phyloP scores from a whole-genome alignment of 805 yeast genomes.

The Alloascoidea hylecoeti region DNA sequence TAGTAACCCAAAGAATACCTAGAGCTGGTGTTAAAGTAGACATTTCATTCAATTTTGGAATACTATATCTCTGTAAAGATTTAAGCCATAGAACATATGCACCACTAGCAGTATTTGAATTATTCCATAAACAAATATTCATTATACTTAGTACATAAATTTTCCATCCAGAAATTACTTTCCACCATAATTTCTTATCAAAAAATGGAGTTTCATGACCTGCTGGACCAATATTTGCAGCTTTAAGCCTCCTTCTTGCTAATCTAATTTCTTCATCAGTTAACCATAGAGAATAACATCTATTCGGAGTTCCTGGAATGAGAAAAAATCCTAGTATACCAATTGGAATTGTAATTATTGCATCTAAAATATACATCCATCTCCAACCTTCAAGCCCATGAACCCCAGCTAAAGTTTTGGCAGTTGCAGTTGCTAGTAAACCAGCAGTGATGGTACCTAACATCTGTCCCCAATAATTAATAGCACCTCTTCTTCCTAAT shows the following conservation, averaged over 20 bases:
- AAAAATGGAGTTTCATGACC: constrained; percentile 17
- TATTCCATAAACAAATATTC: constrained; percentile 50
- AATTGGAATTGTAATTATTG: constrained; percentile 40
- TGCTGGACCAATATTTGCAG: constrained; percentile 18
- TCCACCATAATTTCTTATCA: constrained; percentile 33
- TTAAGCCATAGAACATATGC: constrained; percentile 51
- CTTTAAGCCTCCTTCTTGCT: constrained; percentile 28
- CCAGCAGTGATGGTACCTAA: constrained; percentile 52
- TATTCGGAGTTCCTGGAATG: constrained; percentile 55
- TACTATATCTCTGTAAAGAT: constrained; percentile 27
- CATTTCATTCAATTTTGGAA: constrained; percentile 31
- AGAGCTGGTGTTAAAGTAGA: constrained; percentile 44
- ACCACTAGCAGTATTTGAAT: constrained; percentile 41
- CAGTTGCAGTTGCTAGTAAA: constrained; percentile 43
- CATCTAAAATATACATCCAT: constrained; percentile 63
- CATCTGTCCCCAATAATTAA: constrained; percentile 48
- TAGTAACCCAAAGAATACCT: constrained; percentile 28
- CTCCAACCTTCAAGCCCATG: constrained; percentile 52
- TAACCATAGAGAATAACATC: constrained; percentile 35
- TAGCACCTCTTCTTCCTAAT: constrained; percentile 45
- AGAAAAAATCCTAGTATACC: constrained; percentile 39
- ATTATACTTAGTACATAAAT: constrained; percentile 39
- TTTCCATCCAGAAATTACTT: constrained; percentile 41
- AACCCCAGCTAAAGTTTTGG: constrained; percentile 28
- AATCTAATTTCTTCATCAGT: constrained; percentile 42